Conservation (phyloP, 495 filamentous ascomycete species). For the Penicillium tannophilum region DNA sequence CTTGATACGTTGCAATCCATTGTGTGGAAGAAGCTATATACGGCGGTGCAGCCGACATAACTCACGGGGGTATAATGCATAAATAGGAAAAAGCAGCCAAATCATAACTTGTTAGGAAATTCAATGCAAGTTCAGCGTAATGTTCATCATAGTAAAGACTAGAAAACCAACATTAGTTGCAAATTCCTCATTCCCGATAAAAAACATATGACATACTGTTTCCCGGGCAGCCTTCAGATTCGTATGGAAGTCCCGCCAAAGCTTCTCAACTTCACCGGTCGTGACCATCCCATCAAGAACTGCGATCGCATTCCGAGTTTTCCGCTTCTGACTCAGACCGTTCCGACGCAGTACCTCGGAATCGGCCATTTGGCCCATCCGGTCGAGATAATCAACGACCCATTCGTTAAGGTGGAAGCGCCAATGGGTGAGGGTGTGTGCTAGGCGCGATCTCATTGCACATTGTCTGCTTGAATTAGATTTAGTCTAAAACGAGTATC, state of each 20-base stretch:
- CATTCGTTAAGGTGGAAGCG: conserved; percentile 70
- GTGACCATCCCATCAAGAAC: conserved; percentile 60
- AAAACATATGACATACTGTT: conserved; percentile 9
- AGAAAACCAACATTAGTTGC: neutral
- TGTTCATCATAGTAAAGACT: neutral
- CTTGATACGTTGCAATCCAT: neutral
- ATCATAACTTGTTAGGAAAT: neutral
- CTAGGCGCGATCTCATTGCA: conserved; percentile 65
- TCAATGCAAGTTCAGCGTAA: neutral
- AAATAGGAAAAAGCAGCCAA: neutral
- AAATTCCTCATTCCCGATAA: neutral
- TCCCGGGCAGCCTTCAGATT: conserved; percentile 57
- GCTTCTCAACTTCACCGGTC: conserved; percentile 53
- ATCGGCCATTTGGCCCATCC: conserved; percentile 53
- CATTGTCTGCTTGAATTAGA: conserved; percentile 51
- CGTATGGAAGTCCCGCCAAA: conserved; percentile 62
- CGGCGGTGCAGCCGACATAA: neutral
- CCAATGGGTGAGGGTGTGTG: conserved; percentile 76
- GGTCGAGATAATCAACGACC: conserved; percentile 62
- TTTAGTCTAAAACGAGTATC: neutral
- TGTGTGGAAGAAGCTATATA: neutral
- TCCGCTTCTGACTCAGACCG: conserved; percentile 52
- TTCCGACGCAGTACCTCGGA: conserved; percentile 58
- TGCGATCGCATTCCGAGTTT: conserved; percentile 55
- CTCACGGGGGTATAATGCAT: neutral